Base-by-base conservation (phyloP, 192 early-diverging fungal genomes). In the Irineochytrium annulatum region DNA sequence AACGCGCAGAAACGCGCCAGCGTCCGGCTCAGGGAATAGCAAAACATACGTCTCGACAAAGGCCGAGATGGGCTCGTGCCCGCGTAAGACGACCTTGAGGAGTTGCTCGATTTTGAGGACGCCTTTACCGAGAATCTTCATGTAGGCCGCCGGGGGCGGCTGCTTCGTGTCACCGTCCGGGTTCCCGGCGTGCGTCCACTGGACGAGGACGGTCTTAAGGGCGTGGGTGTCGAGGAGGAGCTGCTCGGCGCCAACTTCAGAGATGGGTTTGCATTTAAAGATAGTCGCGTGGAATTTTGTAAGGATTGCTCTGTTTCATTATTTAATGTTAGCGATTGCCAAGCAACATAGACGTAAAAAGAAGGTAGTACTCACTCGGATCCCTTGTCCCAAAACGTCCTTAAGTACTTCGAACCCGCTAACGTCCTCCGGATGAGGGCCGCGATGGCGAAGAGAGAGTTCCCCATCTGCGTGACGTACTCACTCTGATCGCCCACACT, bases 171-270 rank as follows among this genome's bases (percentile, higher is more conserved):
- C 55, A 26, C 65, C 49, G 8, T 63, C 56, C 28, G 87, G 84
- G 4, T 71, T 55, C 6, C 81, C 85, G 0, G 37, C 37, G 13
- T 35, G 6, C 1, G 89, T 87, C 66, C 95, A 81, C 29, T 87
- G 87, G 32, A 87, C 63, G 34, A 99, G 63, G 13, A 84, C 74
- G 0, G 89, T 89, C 61, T 95, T 97, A 31, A 99, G 72, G 3
- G 93, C 86, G 60, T 97, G 91, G 17, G 89, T 94, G 73, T 99
- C 96, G 13, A 99, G 71, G 1, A 99, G 76, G 63, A 87, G 77
- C 68, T 99, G 96, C 60, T 99, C 96, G 3, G 94, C 94, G 24
- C 94, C 96, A 43, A 94, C 85, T 75, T 95, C 94, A 0, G 90
- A 91, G 4, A 97, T 89, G 1, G 86, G 87, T 51, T 81, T 81